Evolutionary conservation across 2,329 filamentous ascomycete genomes (phyloP).

Genomic region (Aspergillus sp.): DNA sequence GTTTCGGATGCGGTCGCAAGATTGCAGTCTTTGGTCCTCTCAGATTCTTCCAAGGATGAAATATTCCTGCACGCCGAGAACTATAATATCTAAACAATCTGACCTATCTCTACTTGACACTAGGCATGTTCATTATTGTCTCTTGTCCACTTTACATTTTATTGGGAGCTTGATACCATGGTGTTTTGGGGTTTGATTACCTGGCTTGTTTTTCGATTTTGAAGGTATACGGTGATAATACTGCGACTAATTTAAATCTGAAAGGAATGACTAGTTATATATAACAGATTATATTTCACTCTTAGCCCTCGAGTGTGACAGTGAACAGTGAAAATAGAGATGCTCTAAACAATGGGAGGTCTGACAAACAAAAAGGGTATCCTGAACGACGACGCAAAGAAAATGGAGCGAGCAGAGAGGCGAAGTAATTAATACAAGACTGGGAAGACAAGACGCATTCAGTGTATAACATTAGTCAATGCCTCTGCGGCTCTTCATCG

Average conservation of each 20-base stretch:
- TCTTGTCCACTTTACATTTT: background rate
- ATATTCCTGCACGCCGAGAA: constrained; percentile 95
- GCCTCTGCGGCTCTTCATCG: constrained; percentile 26
- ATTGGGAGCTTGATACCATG: constrained; percentile 6
- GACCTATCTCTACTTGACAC: background rate
- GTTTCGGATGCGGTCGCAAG: constrained; percentile 82
- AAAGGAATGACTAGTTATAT: background rate
- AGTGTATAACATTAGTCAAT: constrained; percentile 11
- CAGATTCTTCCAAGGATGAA: constrained; percentile 75
- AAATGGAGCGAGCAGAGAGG: constrained; percentile 13
- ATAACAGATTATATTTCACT: background rate
- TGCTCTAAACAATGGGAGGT: background rate
- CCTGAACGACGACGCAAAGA: background rate
- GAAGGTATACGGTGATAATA: background rate
- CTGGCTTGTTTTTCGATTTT: background rate
- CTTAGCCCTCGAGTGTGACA: background rate
- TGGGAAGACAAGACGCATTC: background rate
- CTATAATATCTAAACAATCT: constrained; percentile 68
- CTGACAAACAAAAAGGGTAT: constrained; percentile 10
- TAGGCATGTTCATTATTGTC: background rate
- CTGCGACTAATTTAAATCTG: constrained; percentile 1
- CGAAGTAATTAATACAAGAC: background rate
- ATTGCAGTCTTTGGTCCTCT: constrained; percentile 81
- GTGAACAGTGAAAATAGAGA: background rate
- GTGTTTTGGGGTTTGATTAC: constrained; percentile 1